phyloP scores from a whole-genome alignment of 495 filamentous ascomycete species.

The Penicillium pulvis region DNA sequence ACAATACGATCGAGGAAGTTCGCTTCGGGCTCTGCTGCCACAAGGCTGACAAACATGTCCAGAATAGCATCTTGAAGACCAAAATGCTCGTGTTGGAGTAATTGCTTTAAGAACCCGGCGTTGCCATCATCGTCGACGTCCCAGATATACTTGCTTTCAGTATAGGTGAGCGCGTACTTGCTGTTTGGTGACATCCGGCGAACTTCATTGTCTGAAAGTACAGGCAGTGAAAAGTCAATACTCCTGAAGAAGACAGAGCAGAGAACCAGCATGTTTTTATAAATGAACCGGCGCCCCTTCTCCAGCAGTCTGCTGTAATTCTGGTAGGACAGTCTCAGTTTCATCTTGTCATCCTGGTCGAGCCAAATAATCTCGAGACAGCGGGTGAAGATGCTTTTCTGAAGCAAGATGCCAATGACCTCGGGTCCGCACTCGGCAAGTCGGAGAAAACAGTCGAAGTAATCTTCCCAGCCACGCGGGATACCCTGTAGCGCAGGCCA shows the following conservation, averaged over 20 bases:
- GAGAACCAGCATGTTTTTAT: conserved; percentile 48
- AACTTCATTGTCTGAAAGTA: conserved; percentile 29
- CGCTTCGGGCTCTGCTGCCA: conserved; percentile 49
- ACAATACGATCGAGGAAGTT: conserved; percentile 43
- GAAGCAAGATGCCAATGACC: conserved; percentile 57
- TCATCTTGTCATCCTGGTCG: conserved; percentile 56
- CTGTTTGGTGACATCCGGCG: conserved; percentile 29
- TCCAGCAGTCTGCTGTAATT: conserved; percentile 60
- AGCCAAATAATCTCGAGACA: conserved; percentile 65
- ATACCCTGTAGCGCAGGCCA: conserved; percentile 58
- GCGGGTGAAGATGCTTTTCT: conserved; percentile 54
- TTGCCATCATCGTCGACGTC: conserved; percentile 33
- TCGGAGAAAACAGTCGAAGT: conserved; percentile 66
- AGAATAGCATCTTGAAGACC: conserved; percentile 29
- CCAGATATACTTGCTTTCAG: conserved; percentile 39
- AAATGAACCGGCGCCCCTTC: conserved; percentile 52
- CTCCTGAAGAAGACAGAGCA: conserved; percentile 39
- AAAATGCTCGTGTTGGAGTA: conserved; percentile 39
- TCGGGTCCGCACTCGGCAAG: conserved; percentile 59
- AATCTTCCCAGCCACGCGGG: conserved; percentile 75
- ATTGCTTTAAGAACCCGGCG: conserved; percentile 45
- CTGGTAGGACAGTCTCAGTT: conserved; percentile 50
- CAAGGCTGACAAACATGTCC: conserved; percentile 43
- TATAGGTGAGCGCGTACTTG: conserved; percentile 41
- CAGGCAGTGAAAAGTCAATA: conserved; percentile 42